A percentile compares a stretch with the other conserved stretches of the same genome.
Conservation (phyloP, 352 stramenopile species). For the Pythium phragmitis region DNA sequence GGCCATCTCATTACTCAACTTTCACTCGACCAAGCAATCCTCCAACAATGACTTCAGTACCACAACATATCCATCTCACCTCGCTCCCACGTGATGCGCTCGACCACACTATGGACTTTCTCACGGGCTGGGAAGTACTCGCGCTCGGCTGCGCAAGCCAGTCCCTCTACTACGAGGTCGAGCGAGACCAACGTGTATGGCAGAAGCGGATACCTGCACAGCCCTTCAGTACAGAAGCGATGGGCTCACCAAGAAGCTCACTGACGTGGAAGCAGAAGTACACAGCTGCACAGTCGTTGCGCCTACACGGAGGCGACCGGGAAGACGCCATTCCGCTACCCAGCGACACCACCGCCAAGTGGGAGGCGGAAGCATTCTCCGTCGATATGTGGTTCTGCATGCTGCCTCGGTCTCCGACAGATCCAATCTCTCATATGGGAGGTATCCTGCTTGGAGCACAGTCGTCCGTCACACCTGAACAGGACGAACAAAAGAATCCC, state of each 20-base stretch:
- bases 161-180: constrained; percentile 1
- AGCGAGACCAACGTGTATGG: constrained; percentile 9
- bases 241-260: neutral
- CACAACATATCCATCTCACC: neutral
- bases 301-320: constrained; percentile 1
- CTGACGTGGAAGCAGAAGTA: constrained; percentile 15
- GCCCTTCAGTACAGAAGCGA: neutral
- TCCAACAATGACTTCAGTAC: neutral
- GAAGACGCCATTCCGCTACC: constrained; percentile 17
- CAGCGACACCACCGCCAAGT: constrained; percentile 5
- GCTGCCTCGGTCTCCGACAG: constrained; percentile 4
- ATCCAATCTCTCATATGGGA: constrained; percentile 12
- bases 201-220: constrained; percentile 2
- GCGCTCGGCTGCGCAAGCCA: constrained; percentile 8
- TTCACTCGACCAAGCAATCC: neutral
- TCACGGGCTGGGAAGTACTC: constrained; percentile 32
- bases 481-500: constrained; percentile 9
- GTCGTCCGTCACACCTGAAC: constrained; percentile 25
- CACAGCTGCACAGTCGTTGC: constrained; percentile 6
- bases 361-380: constrained; percentile 28
- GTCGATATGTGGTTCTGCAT: constrained; percentile 47
- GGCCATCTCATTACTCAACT: constrained; percentile 12
- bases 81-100: constrained; percentile 24
- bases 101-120: constrained; percentile 23
- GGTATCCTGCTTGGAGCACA: constrained; percentile 44